A percentile compares a stretch with the other conserved stretches of the same genome.
Evolutionary conservation across 371 early-diverging fungal species (phyloP).

Genomic region (Mucor plumbeus): DNA sequence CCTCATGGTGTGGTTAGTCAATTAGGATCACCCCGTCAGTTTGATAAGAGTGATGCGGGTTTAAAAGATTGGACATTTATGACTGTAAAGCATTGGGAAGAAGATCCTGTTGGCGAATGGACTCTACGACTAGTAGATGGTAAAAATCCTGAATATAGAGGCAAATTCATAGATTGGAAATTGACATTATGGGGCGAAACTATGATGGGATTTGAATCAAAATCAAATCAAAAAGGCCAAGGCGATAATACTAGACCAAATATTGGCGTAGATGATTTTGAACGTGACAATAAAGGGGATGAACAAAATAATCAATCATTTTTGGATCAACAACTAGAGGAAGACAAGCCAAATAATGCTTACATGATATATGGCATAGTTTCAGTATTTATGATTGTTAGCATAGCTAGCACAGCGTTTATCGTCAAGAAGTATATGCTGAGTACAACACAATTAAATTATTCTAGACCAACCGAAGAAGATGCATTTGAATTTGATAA

Average conservation of each 20-base stretch:
- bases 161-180: conserved; percentile 64
- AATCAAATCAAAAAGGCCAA: not conserved
- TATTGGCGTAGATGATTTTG: conserved; percentile 11
- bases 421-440: conserved; percentile 26
- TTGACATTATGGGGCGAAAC: conserved; percentile 76
- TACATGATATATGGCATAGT: conserved; percentile 11
- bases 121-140: conserved; percentile 67
- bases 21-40: conserved; percentile 68
- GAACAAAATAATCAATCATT: conserved; percentile 9
- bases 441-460: not conserved
- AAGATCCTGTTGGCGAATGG: conserved; percentile 82
- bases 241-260: not conserved
- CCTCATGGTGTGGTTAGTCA: conserved; percentile 75
- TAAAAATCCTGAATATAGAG: conserved; percentile 48
- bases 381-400: conserved; percentile 14
- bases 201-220: not conserved
- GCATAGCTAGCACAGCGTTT: conserved; percentile 19
- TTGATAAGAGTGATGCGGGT: conserved; percentile 74
- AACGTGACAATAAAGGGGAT: not conserved
- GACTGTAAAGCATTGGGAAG: conserved; percentile 97
- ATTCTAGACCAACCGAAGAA: conserved; percentile 10
- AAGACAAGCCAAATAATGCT: not conserved
- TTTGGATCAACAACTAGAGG: conserved; percentile 3
- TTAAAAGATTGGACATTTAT: conserved; percentile 92
- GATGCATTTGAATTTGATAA: conserved; percentile 29